phyloP scores from a whole-genome alignment of 768 basidiomycete genomes.

The Favolaschia claudopus region DNA sequence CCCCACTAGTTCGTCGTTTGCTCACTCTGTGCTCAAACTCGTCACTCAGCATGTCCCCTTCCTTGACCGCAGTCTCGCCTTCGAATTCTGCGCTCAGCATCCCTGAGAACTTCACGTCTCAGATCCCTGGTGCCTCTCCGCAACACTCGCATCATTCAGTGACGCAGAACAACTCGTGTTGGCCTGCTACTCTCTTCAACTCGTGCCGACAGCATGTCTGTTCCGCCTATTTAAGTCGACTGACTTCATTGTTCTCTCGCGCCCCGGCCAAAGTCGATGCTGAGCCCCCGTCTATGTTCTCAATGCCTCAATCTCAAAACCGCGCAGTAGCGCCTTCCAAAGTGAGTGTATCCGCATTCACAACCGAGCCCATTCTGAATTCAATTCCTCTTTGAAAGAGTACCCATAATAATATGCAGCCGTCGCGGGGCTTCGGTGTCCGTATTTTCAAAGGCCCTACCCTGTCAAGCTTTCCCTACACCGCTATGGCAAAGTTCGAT shows the following conservation, averaged over 20 bases:
- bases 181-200: slow-evolving; percentile 5
- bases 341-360: slow-evolving; percentile 1
- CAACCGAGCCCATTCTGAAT: slow-evolving; percentile 5
- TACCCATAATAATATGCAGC: slow-evolving; percentile 43
- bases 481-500: slow-evolving; percentile 55
- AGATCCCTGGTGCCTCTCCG: background rate
- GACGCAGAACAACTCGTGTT: slow-evolving; percentile 6
- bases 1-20: background rate
- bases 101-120: background rate
- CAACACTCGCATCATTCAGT: slow-evolving; percentile 3
- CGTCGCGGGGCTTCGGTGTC: slow-evolving; percentile 58
- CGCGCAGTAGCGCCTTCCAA: slow-evolving; percentile 13
- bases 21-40: no score
- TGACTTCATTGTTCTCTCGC: slow-evolving; percentile 20
- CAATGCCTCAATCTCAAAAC: slow-evolving; percentile 19
- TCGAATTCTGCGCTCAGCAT: background rate
- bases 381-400: slow-evolving; percentile 1
- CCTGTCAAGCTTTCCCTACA: slow-evolving; percentile 45
- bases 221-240: slow-evolving; percentile 18
- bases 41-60: no score
- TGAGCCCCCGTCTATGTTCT: slow-evolving; percentile 18
- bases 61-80: background rate
- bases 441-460: slow-evolving; percentile 60
- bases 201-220: slow-evolving; percentile 24
- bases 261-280: slow-evolving; percentile 20